Percentiles rank a stretch among this genome's conserved stretches.
Evolutionary conservation across 2,329 filamentous ascomycete species (phyloP).

Genomic region (Xylaria sp.): DNA sequence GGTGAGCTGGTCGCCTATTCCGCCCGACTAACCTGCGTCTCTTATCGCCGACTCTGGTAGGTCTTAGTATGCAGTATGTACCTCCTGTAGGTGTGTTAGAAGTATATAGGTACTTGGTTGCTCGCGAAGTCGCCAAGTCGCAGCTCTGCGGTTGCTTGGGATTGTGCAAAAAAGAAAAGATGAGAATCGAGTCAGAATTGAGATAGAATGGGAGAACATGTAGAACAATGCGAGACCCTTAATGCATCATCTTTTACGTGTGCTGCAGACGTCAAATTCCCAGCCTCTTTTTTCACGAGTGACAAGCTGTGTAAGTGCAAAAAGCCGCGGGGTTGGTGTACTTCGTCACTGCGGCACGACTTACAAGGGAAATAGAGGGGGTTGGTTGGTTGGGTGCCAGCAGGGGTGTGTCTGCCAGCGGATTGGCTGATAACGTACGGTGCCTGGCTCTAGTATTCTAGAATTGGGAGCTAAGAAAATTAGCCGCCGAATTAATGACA

Average conservation of each 20-base stretch:
- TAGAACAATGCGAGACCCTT: slow-evolving; percentile 34
- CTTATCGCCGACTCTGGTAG: slow-evolving; percentile 28
- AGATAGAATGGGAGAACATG: slow-evolving; percentile 31
- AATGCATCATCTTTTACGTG: slow-evolving; percentile 44
- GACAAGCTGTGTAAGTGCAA: slow-evolving; percentile 35
- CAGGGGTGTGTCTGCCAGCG: slow-evolving; percentile 33
- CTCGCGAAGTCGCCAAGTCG: slow-evolving; percentile 9
- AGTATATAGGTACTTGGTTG: slow-evolving; percentile 1
- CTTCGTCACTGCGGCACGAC: slow-evolving; percentile 29
- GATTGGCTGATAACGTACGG: slow-evolving; percentile 22
- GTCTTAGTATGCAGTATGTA: too few relatives aligned
- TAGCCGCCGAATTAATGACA: slow-evolving; percentile 24
- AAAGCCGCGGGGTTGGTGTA: slow-evolving; percentile 48
- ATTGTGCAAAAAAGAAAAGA: slow-evolving; percentile 13
- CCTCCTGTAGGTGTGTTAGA: slow-evolving; percentile 5
- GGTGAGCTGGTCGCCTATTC: slow-evolving; percentile 26
- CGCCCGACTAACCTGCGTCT: slow-evolving; percentile 28
- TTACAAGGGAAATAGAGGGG: slow-evolving; percentile 43
- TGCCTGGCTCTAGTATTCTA: slow-evolving; percentile 26
- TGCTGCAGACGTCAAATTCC: slow-evolving; percentile 37
- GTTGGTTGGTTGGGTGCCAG: slow-evolving; percentile 41
- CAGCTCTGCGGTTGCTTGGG: not conserved
- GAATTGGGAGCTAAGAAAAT: slow-evolving; percentile 25
- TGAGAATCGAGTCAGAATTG: slow-evolving; percentile 29
- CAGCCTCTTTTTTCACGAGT: slow-evolving; percentile 43